These are phyloP conservation scores for Oryza longistaminata DNA, from an alignment of 176 grass and related monocot genomes.

Conservation along the genomic window DNA sequence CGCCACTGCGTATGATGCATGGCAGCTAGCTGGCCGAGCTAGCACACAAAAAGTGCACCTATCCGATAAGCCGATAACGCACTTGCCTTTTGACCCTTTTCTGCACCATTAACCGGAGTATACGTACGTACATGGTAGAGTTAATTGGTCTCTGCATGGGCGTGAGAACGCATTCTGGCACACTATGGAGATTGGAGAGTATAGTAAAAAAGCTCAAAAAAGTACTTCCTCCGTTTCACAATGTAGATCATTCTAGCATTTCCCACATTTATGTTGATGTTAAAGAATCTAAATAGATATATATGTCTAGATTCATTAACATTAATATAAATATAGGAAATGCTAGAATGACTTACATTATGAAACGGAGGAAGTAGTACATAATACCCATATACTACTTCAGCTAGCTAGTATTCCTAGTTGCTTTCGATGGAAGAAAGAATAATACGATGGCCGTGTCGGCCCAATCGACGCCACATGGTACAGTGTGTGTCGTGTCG, in stretches of 20 bases:
- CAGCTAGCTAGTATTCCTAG: no score
- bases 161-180: not conserved
- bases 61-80: slow-evolving; percentile 14
- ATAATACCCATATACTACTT: no score
- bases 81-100: not conserved
- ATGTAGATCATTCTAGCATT: no score
- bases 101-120: not conserved
- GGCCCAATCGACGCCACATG: not conserved
- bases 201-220: no score
- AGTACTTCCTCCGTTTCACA: no score
- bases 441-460: slow-evolving; percentile 20
- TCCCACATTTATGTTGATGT: no score
- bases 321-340: no score
- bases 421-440: slow-evolving; percentile 17
- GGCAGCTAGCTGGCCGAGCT: not conserved
- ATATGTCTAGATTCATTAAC: no score
- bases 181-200: not conserved
- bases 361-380: no score
- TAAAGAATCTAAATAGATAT: no score
- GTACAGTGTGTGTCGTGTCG: not conserved
- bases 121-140: no score
- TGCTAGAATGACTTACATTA: no score
- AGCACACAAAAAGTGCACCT: not conserved
- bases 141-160: not conserved
- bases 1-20: not conserved